Evolutionary conservation across 352 stramenopile species (phyloP).

Genomic region (Pythium graminicola): DNA sequence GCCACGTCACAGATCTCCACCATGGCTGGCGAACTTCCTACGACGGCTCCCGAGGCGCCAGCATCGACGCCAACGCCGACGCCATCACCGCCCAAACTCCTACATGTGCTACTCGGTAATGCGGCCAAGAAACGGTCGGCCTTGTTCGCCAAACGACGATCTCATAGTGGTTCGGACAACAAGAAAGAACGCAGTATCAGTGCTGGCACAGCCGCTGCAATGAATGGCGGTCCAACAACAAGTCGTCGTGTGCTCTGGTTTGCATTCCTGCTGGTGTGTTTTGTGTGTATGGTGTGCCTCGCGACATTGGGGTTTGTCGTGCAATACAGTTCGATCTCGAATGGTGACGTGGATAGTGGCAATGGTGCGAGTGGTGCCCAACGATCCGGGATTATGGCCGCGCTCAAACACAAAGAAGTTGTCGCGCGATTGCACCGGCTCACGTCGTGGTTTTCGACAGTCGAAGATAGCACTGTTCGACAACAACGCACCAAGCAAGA

Average conservation of each 20-base stretch:
- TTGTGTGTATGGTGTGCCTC: constrained; percentile 45
- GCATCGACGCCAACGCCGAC: neutral
- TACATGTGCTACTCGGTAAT: constrained; percentile 1
- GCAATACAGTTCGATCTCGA: constrained; percentile 35
- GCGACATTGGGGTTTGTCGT: constrained; percentile 41
- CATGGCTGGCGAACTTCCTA: constrained; percentile 2
- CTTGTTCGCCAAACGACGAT: neutral
- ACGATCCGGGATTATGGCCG: constrained; percentile 1
- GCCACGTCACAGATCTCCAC: constrained; percentile 6
- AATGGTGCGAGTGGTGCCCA: constrained; percentile 10
- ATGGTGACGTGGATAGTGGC: constrained; percentile 34
- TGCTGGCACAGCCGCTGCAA: constrained; percentile 2
- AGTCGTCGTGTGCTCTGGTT: constrained; percentile 2
- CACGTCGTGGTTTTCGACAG: constrained; percentile 11
- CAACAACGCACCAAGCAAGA: constrained; percentile 16
- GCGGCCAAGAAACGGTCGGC: constrained; percentile 11
- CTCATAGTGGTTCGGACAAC: neutral
- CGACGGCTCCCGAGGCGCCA: neutral
- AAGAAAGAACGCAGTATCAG: constrained; percentile 12
- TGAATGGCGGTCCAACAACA: neutral
- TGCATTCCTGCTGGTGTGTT: constrained; percentile 42
- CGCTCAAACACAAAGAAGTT: constrained; percentile 3
- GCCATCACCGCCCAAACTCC: constrained; percentile 1
- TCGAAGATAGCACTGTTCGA: constrained; percentile 7
- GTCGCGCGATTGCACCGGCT: constrained; percentile 8